These are phyloP conservation scores for Chaetothyriales sp. DNA, from an alignment of 2,329 filamentous ascomycete species.

Conservation along the genomic window DNA sequence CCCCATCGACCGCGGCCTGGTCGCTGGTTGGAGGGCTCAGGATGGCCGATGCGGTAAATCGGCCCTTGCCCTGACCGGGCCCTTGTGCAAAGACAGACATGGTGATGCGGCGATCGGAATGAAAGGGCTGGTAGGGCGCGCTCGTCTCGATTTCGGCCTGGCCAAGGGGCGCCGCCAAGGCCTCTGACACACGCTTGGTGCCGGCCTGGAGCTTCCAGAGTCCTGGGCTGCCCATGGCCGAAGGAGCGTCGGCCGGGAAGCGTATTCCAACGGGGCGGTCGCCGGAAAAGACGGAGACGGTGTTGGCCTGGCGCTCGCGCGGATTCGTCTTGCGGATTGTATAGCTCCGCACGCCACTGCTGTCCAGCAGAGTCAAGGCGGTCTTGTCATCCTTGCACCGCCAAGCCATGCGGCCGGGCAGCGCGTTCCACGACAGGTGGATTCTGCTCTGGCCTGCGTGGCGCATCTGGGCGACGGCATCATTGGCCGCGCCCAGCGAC, in stretches of 20 bases:
- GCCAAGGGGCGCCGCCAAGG: constrained; percentile 38
- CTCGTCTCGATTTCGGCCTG: constrained; percentile 92
- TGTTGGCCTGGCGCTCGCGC: constrained; percentile 14
- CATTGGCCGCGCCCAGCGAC: constrained; percentile 36
- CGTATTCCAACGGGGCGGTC: constrained; percentile 12
- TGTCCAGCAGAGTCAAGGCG: constrained; percentile 32
- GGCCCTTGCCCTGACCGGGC: constrained; percentile 27
- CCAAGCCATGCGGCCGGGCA: constrained; percentile 35
- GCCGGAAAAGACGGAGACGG: constrained; percentile 27
- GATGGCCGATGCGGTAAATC: constrained; percentile 21
- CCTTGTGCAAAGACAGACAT: constrained; percentile 49
- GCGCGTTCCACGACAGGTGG: constrained; percentile 28
- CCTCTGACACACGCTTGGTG: not conserved
- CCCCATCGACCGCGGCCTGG: constrained; percentile 10
- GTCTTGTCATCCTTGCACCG: constrained; percentile 27
- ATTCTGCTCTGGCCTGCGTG: constrained; percentile 37
- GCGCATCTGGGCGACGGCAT: constrained; percentile 34
- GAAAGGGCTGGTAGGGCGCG: constrained; percentile 88
- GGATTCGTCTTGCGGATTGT: constrained; percentile 18
- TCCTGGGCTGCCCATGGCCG: constrained; percentile 13
- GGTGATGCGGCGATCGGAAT: constrained; percentile 75
- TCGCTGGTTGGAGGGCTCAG: constrained; percentile 19
- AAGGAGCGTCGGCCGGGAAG: constrained; percentile 6
- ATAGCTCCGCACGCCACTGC: constrained; percentile 25
- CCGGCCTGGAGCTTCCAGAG: constrained; percentile 34